phyloP scores from a whole-genome alignment of 768 basidiomycete species.

The Tylopilus vinaceipallidus region DNA sequence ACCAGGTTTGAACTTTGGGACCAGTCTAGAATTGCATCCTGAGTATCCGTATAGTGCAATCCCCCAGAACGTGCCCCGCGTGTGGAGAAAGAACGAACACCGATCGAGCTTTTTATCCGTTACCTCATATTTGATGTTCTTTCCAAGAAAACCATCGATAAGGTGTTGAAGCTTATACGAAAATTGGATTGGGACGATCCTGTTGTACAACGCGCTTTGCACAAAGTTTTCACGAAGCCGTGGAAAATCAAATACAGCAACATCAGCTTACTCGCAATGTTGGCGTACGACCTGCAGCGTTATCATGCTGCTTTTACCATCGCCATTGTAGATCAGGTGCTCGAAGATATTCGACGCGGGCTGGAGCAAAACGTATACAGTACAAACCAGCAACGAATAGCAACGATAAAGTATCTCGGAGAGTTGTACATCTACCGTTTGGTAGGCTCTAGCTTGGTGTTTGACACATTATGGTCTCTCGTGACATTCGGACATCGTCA shows the following conservation, averaged over 20 bases:
- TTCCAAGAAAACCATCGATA: constrained; percentile 91
- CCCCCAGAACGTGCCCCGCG: constrained; percentile 90
- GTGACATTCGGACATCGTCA: constrained; percentile 95
- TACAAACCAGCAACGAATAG: constrained; percentile 89
- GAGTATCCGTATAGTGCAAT: constrained; percentile 67
- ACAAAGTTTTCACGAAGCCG: constrained; percentile 93
- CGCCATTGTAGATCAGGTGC: constrained; percentile 87
- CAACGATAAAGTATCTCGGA: constrained; percentile 92
- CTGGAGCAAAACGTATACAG: constrained; percentile 94
- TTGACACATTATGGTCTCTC: constrained; percentile 92
- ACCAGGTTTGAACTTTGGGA: constrained; percentile 58
- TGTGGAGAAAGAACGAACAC: constrained; percentile 79
- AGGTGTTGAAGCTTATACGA: constrained; percentile 87
- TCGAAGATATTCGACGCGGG: constrained; percentile 89
- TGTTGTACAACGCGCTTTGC: constrained; percentile 56
- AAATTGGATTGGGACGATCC: constrained; percentile 95
- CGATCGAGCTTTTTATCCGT: constrained; percentile 91
- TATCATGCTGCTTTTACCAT: constrained; percentile 90
- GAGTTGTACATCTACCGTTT: constrained; percentile 97
- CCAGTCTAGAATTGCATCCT: constrained; percentile 7
- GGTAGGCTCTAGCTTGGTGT: constrained; percentile 83
- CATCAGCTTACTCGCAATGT: constrained; percentile 86
- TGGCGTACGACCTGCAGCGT: constrained; percentile 91
- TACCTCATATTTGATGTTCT: constrained; percentile 95
- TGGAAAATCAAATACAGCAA: constrained; percentile 97